These are phyloP conservation scores for Mortierella antarctica DNA, from an alignment of 192 early-diverging fungal species.

Conservation along the genomic window DNA sequence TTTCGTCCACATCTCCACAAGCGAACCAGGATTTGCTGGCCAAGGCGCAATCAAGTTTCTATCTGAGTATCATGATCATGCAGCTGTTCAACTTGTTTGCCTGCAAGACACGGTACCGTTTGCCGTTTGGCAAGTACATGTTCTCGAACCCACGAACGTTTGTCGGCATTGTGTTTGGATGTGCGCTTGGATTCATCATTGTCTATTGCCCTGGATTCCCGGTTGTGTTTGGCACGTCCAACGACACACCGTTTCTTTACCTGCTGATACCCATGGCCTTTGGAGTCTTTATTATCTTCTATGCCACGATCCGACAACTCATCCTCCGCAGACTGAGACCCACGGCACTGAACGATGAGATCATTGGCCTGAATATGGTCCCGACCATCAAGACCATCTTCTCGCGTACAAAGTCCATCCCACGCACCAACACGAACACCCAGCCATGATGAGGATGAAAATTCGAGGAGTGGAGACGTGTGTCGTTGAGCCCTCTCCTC, in stretches of 20 bases:
- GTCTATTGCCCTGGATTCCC: slow-evolving; percentile 89
- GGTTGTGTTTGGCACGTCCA: slow-evolving; percentile 80
- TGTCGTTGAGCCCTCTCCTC: background rate
- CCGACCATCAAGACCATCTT: slow-evolving; percentile 53
- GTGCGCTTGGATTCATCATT: slow-evolving; percentile 72
- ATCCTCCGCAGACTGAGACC: slow-evolving; percentile 72
- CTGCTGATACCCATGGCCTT: slow-evolving; percentile 89
- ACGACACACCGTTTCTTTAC: slow-evolving; percentile 65
- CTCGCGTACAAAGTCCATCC: slow-evolving; percentile 38
- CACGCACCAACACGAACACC: background rate
- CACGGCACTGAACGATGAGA: slow-evolving; percentile 75
- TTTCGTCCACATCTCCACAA: slow-evolving; percentile 4
- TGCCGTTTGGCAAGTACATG: slow-evolving; percentile 85
- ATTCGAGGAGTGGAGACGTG: no score
- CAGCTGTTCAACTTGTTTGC: slow-evolving; percentile 97
- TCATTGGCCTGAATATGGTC: slow-evolving; percentile 75
- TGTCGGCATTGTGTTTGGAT: slow-evolving; percentile 72
- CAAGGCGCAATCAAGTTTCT: slow-evolving; percentile 83
- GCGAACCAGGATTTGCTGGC: slow-evolving; percentile 66
- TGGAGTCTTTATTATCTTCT: slow-evolving; percentile 80
- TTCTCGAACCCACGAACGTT: slow-evolving; percentile 82
- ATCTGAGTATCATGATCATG: slow-evolving; percentile 81
- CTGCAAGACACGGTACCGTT: slow-evolving; percentile 80
- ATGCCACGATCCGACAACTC: slow-evolving; percentile 76
- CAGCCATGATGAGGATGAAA: background rate